Percentiles rank a stretch among this genome's conserved stretches.
Evolutionary conservation across 768 basidiomycete species (phyloP).

Genomic region (Lactifluus hygrophoroides): DNA sequence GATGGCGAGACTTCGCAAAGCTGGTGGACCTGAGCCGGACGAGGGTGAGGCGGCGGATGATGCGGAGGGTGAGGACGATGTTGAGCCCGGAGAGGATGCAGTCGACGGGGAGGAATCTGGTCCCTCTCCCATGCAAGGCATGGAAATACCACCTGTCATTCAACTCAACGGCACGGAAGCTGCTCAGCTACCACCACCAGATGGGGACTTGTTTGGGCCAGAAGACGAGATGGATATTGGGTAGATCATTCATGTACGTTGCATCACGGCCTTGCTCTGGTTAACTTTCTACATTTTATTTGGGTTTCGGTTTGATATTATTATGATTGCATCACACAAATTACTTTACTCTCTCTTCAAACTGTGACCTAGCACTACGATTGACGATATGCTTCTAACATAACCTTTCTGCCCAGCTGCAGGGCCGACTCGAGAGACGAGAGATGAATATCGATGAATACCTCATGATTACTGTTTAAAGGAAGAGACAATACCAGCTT

Average conservation of each 20-base stretch:
- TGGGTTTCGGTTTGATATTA: no score
- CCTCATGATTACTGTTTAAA: constrained; percentile 9
- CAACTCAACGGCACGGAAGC: constrained; percentile 14
- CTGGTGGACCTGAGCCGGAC: constrained; percentile 44
- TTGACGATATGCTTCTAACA: background rate
- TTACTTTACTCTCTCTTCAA: no score
- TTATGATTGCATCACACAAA: background rate
- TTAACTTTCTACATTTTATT: background rate
- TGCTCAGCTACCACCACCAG: constrained; percentile 8
- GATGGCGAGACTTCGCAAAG: constrained; percentile 60
- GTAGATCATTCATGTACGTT: constrained; percentile 4
- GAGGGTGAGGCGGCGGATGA: constrained; percentile 32
- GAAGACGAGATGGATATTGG: constrained; percentile 27
- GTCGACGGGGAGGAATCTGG: constrained; percentile 25
- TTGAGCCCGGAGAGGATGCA: constrained; percentile 25
- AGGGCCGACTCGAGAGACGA: no score
- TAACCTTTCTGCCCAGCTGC: background rate
- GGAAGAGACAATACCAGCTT: constrained; percentile 52
- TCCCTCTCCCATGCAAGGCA: constrained; percentile 5
- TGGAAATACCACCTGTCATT: constrained; percentile 9
- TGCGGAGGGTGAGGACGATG: constrained; percentile 29
- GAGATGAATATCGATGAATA: no score
- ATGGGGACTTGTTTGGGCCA: constrained; percentile 16
- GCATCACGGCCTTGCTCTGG: background rate
- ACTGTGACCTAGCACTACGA: background rate